Evolutionary conservation across 2,329 filamentous ascomycete genomes (phyloP).

Genomic region (Meredithiella fracta): DNA sequence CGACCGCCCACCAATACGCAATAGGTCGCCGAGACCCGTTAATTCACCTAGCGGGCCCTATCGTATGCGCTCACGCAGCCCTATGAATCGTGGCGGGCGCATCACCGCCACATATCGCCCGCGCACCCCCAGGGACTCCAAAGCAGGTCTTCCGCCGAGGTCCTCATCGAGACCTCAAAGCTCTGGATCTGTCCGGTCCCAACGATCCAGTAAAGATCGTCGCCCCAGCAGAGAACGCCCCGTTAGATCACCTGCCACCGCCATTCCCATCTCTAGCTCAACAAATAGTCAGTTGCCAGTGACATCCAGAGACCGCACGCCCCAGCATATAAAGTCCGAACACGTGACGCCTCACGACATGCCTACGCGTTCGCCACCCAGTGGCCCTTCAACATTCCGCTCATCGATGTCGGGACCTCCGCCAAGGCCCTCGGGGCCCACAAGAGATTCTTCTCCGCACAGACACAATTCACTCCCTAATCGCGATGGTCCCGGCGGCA

Average conservation of each 20-base stretch:
- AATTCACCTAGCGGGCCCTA: constrained; percentile 6
- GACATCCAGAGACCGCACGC: constrained; percentile 28
- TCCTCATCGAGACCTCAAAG: constrained; percentile 23
- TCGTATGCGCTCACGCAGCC: constrained; percentile 11
- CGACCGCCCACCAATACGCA: constrained; percentile 6
- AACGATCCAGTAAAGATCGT: constrained; percentile 28
- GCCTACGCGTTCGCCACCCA: constrained; percentile 3
- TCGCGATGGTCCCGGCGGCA: background rate
- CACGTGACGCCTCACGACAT: background rate
- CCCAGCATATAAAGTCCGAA: constrained; percentile 14
- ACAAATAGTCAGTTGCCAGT: constrained; percentile 15
- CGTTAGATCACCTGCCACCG: background rate
- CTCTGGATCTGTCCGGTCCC: constrained; percentile 36
- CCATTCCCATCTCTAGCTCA: constrained; percentile 10
- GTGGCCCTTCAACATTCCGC: constrained; percentile 19
- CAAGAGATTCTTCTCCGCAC: constrained; percentile 17
- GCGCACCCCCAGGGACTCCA: constrained; percentile 7
- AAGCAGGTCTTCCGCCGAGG: constrained; percentile 4
- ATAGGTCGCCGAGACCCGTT: constrained; percentile 1
- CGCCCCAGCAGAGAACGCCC: constrained; percentile 32
- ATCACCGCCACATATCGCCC: constrained; percentile 12
- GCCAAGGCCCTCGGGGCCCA: constrained; percentile 20
- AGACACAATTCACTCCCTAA: constrained; percentile 26
- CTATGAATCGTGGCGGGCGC: constrained; percentile 6
- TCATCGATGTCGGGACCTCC: constrained; percentile 22